Conservation (phyloP, 768 basidiomycete species). For the Termitomyces sp. region DNA sequence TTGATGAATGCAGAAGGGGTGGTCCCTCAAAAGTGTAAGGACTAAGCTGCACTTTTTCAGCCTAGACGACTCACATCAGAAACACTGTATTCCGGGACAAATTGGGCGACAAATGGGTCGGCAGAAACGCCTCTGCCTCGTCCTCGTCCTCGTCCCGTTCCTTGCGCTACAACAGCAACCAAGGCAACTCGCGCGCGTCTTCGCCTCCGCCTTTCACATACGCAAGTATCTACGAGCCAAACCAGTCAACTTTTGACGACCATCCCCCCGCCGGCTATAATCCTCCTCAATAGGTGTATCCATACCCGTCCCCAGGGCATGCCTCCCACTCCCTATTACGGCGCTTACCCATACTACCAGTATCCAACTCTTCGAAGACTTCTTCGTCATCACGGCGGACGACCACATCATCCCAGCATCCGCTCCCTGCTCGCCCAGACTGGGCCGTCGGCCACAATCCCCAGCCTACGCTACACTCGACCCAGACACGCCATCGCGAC, state of each 20-base stretch:
- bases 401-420: constrained; percentile 66
- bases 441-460: constrained; percentile 86
- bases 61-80: neutral
- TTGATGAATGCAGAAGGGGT: neutral
- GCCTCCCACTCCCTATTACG: constrained; percentile 33
- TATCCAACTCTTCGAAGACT: constrained; percentile 57
- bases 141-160: constrained; percentile 64
- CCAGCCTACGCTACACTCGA: constrained; percentile 57
- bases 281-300: constrained; percentile 45
- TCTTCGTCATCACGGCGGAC: constrained; percentile 79
- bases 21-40: constrained; percentile 1
- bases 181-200: constrained; percentile 62
- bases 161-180: constrained; percentile 45
- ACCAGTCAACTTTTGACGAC: constrained; percentile 2
- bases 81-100: neutral
- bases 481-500: constrained; percentile 49
- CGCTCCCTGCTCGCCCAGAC: constrained; percentile 78
- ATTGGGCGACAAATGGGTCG: constrained; percentile 43
- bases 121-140: constrained; percentile 39
- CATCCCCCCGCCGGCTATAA: constrained; percentile 35
- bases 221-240: constrained; percentile 66
- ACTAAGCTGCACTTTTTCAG: neutral
- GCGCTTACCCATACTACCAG: constrained; percentile 36
- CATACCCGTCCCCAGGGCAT: constrained; percentile 39
- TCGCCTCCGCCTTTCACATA: constrained; percentile 70